Base-by-base conservation (phyloP, 306 rosid species). In the Cyclanthera cordifolia region DNA sequence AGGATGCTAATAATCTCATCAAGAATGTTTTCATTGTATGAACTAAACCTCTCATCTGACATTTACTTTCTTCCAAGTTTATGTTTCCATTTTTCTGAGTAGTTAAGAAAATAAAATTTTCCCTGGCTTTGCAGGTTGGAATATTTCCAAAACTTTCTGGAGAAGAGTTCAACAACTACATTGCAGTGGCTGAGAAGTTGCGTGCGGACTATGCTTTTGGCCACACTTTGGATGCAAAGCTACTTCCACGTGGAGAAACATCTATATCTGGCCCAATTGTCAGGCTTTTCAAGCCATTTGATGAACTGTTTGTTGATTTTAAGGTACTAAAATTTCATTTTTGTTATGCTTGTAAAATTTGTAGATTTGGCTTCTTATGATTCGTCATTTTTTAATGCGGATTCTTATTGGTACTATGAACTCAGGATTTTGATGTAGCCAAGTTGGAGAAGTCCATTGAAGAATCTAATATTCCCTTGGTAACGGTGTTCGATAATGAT, bases 271-370 rank as follows among this genome's bases (percentile, higher is more conserved):
- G 99, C 8, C 99, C 96, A 5, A 0, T 82, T 6, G 83, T 90
- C 76, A 83, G 99, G 75, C 75, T 94, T 28, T 78, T 94, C 80
- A 94, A 94, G 87, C 96, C 99, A 72, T 94, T 94, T 41, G 99
- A 94, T 4, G 99, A 94, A 59, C 96, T 78, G 58, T 76, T 79
- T 83, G 96, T 85, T 70, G 96, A 94, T 73, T 83, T 9, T 73
- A 55, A 88, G 97, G 99, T 94, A 82, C 28, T 70, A 28, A 20
- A 54, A 2, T 66, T 24, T 71, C 15, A 8, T 24, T 37, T 24
- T 23, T 20, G 5, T 27, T 58, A 7, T 66, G 21, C 24, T 53
- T 45, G 15, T 53, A 46, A 25, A 19, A 24, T 45, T 45, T 65
- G 10, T 41, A 41, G 34, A 8, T 45, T 65, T 63, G 69, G 69